Evolutionary conservation across 192 early-diverging fungal species (phyloP).

Genomic region (Gonapodya prolifera): DNA sequence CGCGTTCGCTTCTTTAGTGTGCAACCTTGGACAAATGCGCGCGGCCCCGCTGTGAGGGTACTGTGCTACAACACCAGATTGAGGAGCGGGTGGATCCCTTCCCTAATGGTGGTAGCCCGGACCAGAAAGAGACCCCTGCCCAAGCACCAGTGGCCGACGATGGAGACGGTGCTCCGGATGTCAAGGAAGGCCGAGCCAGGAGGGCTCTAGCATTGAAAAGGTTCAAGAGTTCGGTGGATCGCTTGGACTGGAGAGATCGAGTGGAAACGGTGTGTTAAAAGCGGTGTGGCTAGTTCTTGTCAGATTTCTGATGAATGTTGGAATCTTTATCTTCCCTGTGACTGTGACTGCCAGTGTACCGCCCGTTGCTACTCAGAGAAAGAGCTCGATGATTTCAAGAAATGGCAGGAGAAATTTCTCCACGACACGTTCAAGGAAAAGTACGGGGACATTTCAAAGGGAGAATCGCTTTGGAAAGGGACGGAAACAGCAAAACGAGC

Average conservation of each 20-base stretch:
- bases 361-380: not conserved
- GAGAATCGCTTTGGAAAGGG: not conserved
- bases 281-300: no score
- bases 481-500: not conserved
- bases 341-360: not conserved
- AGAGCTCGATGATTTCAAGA: not conserved
- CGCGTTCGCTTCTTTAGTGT: not conserved
- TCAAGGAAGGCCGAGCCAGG: not conserved
- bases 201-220: not conserved
- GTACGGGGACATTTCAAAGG: not conserved
- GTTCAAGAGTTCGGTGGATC: not conserved
- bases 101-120: not conserved
- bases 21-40: not conserved
- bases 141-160: not conserved
- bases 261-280: not conserved
- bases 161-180: not conserved
- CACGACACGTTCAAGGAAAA: not conserved
- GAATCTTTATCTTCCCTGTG: no score
- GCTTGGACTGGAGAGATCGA: not conserved
- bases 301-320: no score
- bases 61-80: not conserved
- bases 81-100: not conserved
- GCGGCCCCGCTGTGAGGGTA: not conserved
- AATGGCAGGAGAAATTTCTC: not conserved
- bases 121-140: not conserved